Evolutionary conservation across 2,329 filamentous ascomycete species (phyloP).

Genomic region (Fusarium kyushuense): DNA sequence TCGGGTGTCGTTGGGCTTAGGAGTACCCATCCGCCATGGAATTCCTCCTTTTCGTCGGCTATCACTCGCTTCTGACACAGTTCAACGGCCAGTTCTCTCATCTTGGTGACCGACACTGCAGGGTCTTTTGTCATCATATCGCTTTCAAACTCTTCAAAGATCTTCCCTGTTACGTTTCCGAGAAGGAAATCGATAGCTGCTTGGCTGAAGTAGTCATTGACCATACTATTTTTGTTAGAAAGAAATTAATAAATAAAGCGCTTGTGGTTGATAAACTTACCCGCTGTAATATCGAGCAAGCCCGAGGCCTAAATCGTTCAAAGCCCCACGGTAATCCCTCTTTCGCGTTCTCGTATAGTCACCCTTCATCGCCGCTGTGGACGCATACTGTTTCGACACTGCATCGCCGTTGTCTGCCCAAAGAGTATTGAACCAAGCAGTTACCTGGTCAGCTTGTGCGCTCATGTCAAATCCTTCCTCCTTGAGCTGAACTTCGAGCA

Average conservation of each 20-base stretch:
- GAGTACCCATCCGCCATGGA: conserved; percentile 90
- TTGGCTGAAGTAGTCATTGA: conserved; percentile 97
- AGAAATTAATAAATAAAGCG: neutral
- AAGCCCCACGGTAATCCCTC: conserved; percentile 87
- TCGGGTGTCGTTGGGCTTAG: conserved; percentile 80
- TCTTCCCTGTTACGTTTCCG: conserved; percentile 83
- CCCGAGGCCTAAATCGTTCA: conserved; percentile 92
- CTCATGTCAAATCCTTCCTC: conserved; percentile 81
- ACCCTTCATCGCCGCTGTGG: conserved; percentile 94
- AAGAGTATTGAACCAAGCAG: conserved; percentile 92
- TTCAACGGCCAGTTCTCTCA: conserved; percentile 90
- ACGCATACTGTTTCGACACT: conserved; percentile 94
- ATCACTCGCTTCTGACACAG: conserved; percentile 89
- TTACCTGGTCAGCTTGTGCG: conserved; percentile 80
- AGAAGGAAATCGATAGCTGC: conserved; percentile 94
- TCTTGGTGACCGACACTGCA: conserved; percentile 84
- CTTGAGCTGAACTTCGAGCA: conserved; percentile 83
- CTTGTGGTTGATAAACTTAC: conserved; percentile 56
- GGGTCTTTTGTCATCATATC: conserved; percentile 95
- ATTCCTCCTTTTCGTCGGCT: conserved; percentile 83
- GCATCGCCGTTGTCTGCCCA: conserved; percentile 99
- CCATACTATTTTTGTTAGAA: conserved; percentile 74
- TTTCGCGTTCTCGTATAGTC: conserved; percentile 95
- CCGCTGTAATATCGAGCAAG: conserved; percentile 79
- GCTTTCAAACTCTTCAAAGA: conserved; percentile 94